Evolutionary conservation across 106 monocot genomes (phyloP).

Genomic region (Xerophyta viscosa): DNA sequence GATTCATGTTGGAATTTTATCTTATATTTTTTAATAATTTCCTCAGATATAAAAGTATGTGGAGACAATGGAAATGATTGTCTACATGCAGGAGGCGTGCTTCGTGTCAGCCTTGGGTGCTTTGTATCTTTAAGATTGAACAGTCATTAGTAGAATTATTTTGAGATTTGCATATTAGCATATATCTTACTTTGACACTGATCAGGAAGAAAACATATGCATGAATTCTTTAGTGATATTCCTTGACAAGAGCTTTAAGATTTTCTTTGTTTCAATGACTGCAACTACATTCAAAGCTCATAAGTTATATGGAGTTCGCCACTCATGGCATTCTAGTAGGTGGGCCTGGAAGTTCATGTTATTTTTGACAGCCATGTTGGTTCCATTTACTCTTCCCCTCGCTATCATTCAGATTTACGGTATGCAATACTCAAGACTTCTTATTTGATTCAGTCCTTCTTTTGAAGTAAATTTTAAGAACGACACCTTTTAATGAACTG

Average conservation of each 20-base stretch:
- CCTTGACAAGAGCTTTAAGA: constrained; percentile 39
- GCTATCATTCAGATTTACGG: constrained; percentile 55
- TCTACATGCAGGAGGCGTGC: constrained; percentile 47
- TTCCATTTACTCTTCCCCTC: constrained; percentile 36
- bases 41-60: constrained; percentile 32
- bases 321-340: constrained; percentile 62
- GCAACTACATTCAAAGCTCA: constrained; percentile 37
- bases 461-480: no score
- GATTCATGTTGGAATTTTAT: not conserved
- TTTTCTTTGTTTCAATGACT: constrained; percentile 57
- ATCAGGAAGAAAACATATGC: not conserved
- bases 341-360: constrained; percentile 46
- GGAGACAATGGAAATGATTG: constrained; percentile 29
- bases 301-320: constrained; percentile 42
- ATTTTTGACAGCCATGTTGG: constrained; percentile 25
- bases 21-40: not conserved
- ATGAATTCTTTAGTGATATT: not conserved
- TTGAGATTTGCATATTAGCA: no score
- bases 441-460: not conserved
- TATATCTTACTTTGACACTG: no score
- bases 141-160: no score
- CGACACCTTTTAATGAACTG: no score
- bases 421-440: constrained; percentile 10
- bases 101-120: constrained; percentile 73
- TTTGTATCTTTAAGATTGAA: constrained; percentile 58